Conservation (phyloP, 345 rosid species). For the Hypericum androsaemum region DNA sequence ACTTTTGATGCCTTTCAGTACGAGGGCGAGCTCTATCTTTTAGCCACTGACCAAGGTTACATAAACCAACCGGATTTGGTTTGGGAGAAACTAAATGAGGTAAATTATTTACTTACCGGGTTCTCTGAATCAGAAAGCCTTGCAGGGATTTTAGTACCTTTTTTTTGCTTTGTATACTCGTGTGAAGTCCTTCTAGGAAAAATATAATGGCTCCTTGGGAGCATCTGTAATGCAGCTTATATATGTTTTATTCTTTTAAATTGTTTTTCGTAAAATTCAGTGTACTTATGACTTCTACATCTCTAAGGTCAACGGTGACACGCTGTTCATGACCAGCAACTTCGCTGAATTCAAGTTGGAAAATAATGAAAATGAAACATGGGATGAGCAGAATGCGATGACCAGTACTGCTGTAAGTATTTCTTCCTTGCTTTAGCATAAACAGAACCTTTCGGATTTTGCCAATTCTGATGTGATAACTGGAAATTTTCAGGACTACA, state of each 20-base stretch:
- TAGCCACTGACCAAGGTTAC: constrained; percentile 98
- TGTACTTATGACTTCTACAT: background rate
- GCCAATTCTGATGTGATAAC: constrained; percentile 8
- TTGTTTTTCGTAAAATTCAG: no score
- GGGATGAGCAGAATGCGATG: constrained; percentile 89
- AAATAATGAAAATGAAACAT: constrained; percentile 46
- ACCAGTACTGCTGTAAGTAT: constrained; percentile 68
- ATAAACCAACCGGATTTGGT: constrained; percentile 87
- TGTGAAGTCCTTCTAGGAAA: no score
- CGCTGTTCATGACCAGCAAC: constrained; percentile 72
- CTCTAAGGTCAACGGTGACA: constrained; percentile 90
- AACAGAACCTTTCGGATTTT: background rate
- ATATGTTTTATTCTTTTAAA: no score
- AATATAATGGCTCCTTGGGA: no score
- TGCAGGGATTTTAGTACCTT: no score
- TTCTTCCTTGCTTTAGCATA: constrained; percentile 2
- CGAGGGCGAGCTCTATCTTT: constrained; percentile 85
- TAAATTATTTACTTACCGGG: constrained; percentile 12
- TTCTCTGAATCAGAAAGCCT: no score
- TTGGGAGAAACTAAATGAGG: constrained; percentile 98
- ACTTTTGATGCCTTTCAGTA: constrained; percentile 42
- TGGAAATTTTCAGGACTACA: constrained; percentile 61
- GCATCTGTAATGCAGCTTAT: no score
- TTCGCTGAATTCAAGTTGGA: constrained; percentile 87
- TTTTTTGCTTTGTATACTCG: no score